Conservation (phyloP, 1,284 basidiomycete genomes). For the Pseudozyma sp. region DNA sequence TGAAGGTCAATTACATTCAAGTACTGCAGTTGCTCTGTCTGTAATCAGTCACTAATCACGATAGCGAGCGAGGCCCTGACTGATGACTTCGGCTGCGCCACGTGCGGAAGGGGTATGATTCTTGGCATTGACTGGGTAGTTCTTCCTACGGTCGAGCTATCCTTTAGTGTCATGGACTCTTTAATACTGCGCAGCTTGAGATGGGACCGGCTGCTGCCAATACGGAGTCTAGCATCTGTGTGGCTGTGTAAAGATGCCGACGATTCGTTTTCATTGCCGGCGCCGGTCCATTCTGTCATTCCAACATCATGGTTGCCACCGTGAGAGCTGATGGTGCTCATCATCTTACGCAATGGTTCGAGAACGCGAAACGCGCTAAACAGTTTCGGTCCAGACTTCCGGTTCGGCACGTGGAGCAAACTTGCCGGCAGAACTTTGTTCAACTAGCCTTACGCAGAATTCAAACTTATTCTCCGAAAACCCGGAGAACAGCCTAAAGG, state of each 20-base stretch:
- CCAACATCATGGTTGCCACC: too few species aligned
- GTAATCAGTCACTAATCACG: not conserved
- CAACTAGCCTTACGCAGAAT: not conserved
- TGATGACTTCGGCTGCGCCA: constrained; percentile 14
- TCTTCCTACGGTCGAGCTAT: not conserved
- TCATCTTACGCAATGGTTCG: too few species aligned
- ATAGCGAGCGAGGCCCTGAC: not conserved
- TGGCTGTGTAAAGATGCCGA: too few species aligned
- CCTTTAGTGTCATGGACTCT: not conserved
- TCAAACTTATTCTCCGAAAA: constrained; percentile 34
- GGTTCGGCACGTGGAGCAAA: not conserved
- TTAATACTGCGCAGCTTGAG: too few species aligned
- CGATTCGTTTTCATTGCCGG: too few species aligned
- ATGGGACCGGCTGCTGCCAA: too few species aligned
- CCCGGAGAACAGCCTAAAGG: constrained; percentile 3
- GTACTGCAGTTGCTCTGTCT: too few species aligned
- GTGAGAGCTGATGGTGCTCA: too few species aligned
- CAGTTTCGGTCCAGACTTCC: not conserved
- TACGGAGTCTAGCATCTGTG: too few species aligned
- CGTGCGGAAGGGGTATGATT: constrained; percentile 3
- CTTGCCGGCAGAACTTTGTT: not conserved
- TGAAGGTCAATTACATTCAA: too few species aligned
- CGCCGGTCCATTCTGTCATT: too few species aligned
- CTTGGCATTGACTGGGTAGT: constrained; percentile 9
- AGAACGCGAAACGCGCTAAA: not conserved